Evolutionary conservation across 441 rosid species (phyloP), one percentile per base, ranked within the genome.

Genomic region (Jatropha multifida): DNA sequence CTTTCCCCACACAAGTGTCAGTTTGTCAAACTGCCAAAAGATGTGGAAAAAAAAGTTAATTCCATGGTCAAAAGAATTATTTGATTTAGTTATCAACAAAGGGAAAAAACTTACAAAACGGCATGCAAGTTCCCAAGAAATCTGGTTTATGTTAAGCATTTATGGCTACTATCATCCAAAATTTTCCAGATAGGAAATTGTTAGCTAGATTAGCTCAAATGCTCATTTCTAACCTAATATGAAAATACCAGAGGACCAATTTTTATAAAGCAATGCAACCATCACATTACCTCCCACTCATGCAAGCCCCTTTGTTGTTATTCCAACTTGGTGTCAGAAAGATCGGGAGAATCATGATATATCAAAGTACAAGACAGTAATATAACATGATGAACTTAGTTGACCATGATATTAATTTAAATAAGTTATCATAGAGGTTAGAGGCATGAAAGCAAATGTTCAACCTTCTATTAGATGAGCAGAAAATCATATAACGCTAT

Each of bases 1-100:
- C 76, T 94, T 89, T 69, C 99, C 98, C 98, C 98, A 96, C 55
- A 90, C 90, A 78, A 96, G 87, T 44, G 95, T 77, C 51, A 86
- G 69, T 78, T 94, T 89, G 81, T 91, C 92, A 68, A 91, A 80
- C 99, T 96, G 95, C 88, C 81, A 84, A 82, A 65, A 82, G n/a
- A 81, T 54, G 46, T 41, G 64, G 20, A 63, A 74, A n/a, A n/a
- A n/a, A 75, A 17, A 64, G 51, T 56, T 52, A 74, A 70, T 74
- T 73, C 64, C 3, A 44, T 32, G 65, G 58, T 26, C 17, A 41
- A 44, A 71, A 62, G 13, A 41, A 52, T n/a, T 64, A 0, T 68
- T 38, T 2, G 8, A 56, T 38, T 23, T 42, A 61, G 15, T 56
- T 46, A 64, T 10, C 27, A 44, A 48, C 15, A 38, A 5, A 44